Base-by-base conservation (phyloP, 2,329 filamentous ascomycete species). In the Aspergillus sp. region DNA sequence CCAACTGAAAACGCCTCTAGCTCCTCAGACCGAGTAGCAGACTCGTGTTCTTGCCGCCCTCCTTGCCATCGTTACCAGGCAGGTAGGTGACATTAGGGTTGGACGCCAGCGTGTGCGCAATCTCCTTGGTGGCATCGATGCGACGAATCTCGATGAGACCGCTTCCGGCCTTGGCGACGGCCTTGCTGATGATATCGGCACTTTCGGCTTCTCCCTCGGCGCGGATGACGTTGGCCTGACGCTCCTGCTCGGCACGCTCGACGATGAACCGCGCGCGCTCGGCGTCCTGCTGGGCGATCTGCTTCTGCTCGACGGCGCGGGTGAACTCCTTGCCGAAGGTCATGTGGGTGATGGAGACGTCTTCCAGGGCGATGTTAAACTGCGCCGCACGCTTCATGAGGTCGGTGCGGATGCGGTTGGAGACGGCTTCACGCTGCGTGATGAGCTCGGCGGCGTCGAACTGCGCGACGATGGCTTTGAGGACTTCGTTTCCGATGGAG, bases 321-420 rank as follows among this genome's bases (percentile, higher is more conserved):
- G 94, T 99, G 82, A 99, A 99, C 77, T 99, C 94, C 75, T 93
- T 93, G 64, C 94, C 94, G 72, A 99, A 99, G 49, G 94, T 99
- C 94, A 99, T 99, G 82, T 99, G 94, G 56, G 94, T 99, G 76
- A 99, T 99, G 70, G 90, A 95, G 55, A 99, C 94, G 70, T 99
- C 94, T 77, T 99, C 94, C 49, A 99, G 89, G 24, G 91, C 90
- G 70, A 99, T 99, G 82, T 99, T 96, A 85, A 99, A 99, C 76
- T 99, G 94, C 67, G 87, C 79, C 45, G 94, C 94, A 67, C 94
- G 92, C 79, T 88, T 91, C 70, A 94, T 87, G 46, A 99, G 85
- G 73, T 99, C 94, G 64, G 83, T 82, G 56, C 90, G 91, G 80
- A 99, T 99, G 66, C 92, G 89, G 76, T 96, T 88, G 60, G 88